Evolutionary conservation across 306 rosid genomes (phyloP).

Genomic region (Malus fusca): DNA sequence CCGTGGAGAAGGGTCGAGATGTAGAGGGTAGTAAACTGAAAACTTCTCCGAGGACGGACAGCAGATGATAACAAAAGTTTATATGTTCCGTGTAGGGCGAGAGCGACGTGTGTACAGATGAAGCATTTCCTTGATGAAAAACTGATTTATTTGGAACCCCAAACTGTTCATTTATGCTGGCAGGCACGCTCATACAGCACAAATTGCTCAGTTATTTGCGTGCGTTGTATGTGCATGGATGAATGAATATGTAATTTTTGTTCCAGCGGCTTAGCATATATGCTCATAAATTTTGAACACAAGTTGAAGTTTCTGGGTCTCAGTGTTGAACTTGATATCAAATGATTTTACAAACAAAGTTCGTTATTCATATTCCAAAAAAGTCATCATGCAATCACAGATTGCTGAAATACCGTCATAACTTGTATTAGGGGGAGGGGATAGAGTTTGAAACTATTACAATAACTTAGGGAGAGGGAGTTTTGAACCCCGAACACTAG

Average conservation of each 20-base stretch:
- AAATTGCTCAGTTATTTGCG: conserved; percentile 22
- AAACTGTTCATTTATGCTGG: conserved; percentile 21
- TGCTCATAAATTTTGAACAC: conserved; percentile 9
- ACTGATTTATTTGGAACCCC: conserved; percentile 21
- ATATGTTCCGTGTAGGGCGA: conserved; percentile 11
- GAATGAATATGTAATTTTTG: conserved; percentile 15
- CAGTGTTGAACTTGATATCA: neutral
- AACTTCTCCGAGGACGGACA: conserved; percentile 14
- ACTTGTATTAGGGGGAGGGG: no score
- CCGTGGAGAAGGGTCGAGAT: conserved; percentile 44
- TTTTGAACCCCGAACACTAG: no score
- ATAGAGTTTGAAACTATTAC: no score
- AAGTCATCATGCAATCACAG: neutral
- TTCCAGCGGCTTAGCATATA: conserved; percentile 23
- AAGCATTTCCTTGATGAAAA: conserved; percentile 17
- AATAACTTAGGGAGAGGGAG: no score
- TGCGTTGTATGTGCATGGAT: neutral
- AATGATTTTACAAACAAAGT: neutral
- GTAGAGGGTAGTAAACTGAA: conserved; percentile 12
- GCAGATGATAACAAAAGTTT: conserved; percentile 23
- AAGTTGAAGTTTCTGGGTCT: neutral
- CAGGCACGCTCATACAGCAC: conserved; percentile 9
- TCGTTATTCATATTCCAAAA: neutral
- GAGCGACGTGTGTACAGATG: conserved; percentile 15
- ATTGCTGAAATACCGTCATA: neutral